These are phyloP conservation scores for Choiromyces venosus DNA, from an alignment of 495 filamentous ascomycete species.

Conservation along the genomic window DNA sequence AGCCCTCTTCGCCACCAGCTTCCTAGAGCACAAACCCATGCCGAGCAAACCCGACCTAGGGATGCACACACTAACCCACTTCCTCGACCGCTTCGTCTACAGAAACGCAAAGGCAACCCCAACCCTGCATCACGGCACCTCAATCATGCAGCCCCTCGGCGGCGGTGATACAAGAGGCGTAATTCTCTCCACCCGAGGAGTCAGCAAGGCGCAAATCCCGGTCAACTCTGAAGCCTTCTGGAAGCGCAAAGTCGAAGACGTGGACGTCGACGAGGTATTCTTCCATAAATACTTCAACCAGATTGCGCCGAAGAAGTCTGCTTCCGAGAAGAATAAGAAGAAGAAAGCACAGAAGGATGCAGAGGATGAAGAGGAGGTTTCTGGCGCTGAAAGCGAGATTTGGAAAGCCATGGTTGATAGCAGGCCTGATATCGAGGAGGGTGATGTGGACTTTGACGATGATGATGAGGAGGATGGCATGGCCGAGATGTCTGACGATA, in stretches of 20 bases:
- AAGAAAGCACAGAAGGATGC: conserved; percentile 47
- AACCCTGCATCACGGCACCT: conserved; percentile 59
- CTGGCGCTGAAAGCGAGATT: conserved; percentile 63
- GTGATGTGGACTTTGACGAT: conserved; percentile 52
- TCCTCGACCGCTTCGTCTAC: conserved; percentile 96
- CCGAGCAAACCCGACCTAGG: conserved; percentile 82
- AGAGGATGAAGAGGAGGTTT: conserved; percentile 48
- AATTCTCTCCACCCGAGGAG: conserved; percentile 55
- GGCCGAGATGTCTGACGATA: background rate
- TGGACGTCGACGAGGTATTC: conserved; percentile 88
- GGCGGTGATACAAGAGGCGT: conserved; percentile 59
- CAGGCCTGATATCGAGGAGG: conserved; percentile 67
- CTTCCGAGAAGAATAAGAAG: conserved; percentile 51
- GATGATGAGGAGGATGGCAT: conserved; percentile 47
- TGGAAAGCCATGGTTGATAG: conserved; percentile 88
- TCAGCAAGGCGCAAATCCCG: conserved; percentile 49
- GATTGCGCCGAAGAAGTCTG: conserved; percentile 61
- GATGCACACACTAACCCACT: conserved; percentile 82
- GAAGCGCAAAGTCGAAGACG: conserved; percentile 77
- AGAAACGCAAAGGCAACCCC: conserved; percentile 71
- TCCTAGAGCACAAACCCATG: conserved; percentile 61
- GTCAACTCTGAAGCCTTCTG: conserved; percentile 90
- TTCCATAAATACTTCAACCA: conserved; percentile 94
- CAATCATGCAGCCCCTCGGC: conserved; percentile 92
- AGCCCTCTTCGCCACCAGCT: conserved; percentile 68